These are phyloP conservation scores for Aspergillus campestris DNA, from an alignment of 495 filamentous ascomycete genomes.

Conservation along the genomic window DNA sequence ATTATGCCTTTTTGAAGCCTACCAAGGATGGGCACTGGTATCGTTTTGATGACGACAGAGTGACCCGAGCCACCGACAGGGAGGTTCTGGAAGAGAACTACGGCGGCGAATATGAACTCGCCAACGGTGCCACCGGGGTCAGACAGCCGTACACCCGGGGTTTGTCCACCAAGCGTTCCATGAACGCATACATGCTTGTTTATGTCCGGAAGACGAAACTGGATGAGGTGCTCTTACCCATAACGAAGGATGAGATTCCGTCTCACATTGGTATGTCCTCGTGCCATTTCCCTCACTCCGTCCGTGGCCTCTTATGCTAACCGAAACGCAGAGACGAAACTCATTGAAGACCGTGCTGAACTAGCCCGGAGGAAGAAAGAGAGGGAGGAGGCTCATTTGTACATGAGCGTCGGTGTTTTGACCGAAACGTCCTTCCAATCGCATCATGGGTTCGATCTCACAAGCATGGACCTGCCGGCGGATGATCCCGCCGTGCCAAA, in stretches of 20 bases:
- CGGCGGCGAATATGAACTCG: constrained; percentile 71
- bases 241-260: constrained; percentile 69
- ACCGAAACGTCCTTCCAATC: constrained; percentile 69
- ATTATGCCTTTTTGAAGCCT: constrained; percentile 95
- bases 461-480: constrained; percentile 59
- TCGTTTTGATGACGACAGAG: constrained; percentile 94
- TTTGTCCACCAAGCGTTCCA: constrained; percentile 60
- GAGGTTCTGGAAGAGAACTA: constrained; percentile 96
- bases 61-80: constrained; percentile 82
- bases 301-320: constrained; percentile 18
- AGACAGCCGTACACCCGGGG: constrained; percentile 60
- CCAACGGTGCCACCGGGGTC: constrained; percentile 49
- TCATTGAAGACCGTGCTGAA: constrained; percentile 73
- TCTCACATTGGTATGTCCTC: constrained; percentile 62
- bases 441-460: constrained; percentile 81
- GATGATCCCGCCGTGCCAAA: constrained; percentile 50
- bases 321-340: constrained; percentile 45
- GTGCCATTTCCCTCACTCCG: background rate
- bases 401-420: constrained; percentile 72
- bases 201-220: constrained; percentile 83
- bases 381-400: constrained; percentile 86
- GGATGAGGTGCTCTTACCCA: constrained; percentile 69
- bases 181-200: constrained; percentile 95
- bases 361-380: constrained; percentile 72
- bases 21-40: constrained; percentile 89